Evolutionary conservation across 805 yeast genomes (phyloP), one percentile per base, ranked within the genome.

Genomic region (Metschnikowia chrysomelidarum): DNA sequence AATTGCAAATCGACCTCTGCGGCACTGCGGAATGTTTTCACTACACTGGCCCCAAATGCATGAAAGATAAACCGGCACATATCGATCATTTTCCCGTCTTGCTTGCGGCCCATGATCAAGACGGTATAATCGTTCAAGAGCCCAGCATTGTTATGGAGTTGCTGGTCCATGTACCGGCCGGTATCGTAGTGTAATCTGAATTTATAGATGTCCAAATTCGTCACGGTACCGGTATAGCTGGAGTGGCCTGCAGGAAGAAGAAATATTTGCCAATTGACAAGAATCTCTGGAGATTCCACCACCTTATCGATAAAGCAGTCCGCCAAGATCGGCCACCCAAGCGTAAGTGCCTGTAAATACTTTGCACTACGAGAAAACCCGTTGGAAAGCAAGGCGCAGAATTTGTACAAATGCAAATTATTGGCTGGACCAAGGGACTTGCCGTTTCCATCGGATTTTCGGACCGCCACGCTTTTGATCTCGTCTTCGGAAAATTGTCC

Each of bases 261-360:
- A 53, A 78, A 87, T 2, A 70, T 62, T 3, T 56, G 57, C 75
- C 91, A 75, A 16, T 56, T 42, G 1, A 51, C 41, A 4, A 67
- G 36, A 38, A 67, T 32, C 19, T 40, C 19, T 2, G 47, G 38
- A 30, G 53, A 51, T 2, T 51, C 44, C 2, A 75, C 47, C 37
- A 82, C 70, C 39, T 80, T 82, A 5, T 56, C 53, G 3, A 87
- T 62, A 45, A 73, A 87, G 7, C 59, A 52, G 37, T 73, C 71
- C 3, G 86, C 78, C 19, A 88, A 51, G 13, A 84, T 72, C 2
- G 97, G 97, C 95, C 95, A 87, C 2, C 91, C 89, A 27, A 87
- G 53, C 0, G 91, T 85, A 12, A 87, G 56, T 2, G 82, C 78
- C 50, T 86, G 93, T 7, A 88, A 54, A 53, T 82, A 88, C 51